A percentile compares a stretch with the other conserved stretches of the same genome.
phyloP scores from a whole-genome alignment of 2,329 filamentous ascomycete genomes.

The Aspergillus sergii region DNA sequence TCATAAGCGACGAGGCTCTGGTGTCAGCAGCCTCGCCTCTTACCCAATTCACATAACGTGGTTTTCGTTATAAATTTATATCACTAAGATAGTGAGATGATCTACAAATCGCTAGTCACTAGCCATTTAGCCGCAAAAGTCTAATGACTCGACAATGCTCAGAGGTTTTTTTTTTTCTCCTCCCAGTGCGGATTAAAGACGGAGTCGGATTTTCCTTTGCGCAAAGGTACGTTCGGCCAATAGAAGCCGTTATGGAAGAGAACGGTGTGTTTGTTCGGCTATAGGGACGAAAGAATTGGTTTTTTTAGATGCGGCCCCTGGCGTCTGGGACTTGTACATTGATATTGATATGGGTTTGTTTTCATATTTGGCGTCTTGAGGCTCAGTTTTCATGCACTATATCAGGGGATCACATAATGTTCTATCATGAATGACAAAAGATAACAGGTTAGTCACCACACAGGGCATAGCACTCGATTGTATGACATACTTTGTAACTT shows the following conservation, averaged over 20 bases:
- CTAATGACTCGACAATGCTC: conserved; percentile 5
- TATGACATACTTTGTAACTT: neutral
- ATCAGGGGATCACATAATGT: neutral
- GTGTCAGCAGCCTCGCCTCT: conserved; percentile 8
- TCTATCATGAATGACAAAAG: neutral
- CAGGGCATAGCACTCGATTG: neutral
- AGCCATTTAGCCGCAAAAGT: conserved; percentile 8
- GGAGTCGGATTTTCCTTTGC: neutral
- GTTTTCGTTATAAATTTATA: conserved; percentile 15
- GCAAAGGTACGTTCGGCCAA: neutral
- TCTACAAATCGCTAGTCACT: conserved; percentile 23
- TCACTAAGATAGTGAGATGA: conserved; percentile 27
- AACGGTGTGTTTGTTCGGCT: neutral
- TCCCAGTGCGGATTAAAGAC: neutral
- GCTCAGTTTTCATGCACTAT: conserved; percentile 18
- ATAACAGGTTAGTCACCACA: neutral
- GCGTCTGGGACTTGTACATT: conserved; percentile 28
- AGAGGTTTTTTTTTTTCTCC: neutral
- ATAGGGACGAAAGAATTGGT: neutral
- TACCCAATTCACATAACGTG: conserved; percentile 10
- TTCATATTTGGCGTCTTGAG: conserved; percentile 22
- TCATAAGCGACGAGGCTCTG: neutral
- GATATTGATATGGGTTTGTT: conserved; percentile 24
- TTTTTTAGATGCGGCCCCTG: neutral
- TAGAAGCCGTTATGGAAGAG: neutral